A percentile compares a stretch with the other conserved stretches of the same genome.
Conservation (phyloP, 805 yeast genomes). For the Kodamaea leandrae region DNA sequence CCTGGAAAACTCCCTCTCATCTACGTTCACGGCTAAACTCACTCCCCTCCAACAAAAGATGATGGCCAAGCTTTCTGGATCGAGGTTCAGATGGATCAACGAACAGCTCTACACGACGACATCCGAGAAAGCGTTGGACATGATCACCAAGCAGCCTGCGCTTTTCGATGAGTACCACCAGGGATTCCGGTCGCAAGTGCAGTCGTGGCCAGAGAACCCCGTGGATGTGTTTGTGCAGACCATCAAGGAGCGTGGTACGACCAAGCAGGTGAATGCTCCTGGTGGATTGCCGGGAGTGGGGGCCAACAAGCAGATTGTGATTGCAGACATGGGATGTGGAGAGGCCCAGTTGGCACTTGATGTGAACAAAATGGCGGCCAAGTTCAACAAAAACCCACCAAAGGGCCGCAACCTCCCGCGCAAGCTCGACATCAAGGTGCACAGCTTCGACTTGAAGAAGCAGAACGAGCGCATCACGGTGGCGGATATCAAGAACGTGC, state of each 20-base stretch:
- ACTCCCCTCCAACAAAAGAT: constrained; percentile 92
- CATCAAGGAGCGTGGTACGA: constrained; percentile 52
- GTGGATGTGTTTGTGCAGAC: constrained; percentile 84
- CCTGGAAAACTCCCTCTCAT: constrained; percentile 4
- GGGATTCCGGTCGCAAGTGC: constrained; percentile 94
- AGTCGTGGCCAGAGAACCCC: constrained; percentile 98
- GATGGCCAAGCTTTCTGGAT: constrained; percentile 92
- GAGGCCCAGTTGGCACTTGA: constrained; percentile 86
- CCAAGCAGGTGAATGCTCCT: constrained; percentile 83
- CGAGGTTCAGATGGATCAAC: constrained; percentile 96
- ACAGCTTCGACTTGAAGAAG: constrained; percentile 87
- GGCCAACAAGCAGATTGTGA: constrained; percentile 53
- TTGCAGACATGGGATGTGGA: constrained; percentile 99
- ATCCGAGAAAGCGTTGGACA: constrained; percentile 70
- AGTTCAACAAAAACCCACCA: constrained; percentile 24
- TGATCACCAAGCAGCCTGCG: constrained; percentile 78
- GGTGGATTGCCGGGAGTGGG: constrained; percentile 85
- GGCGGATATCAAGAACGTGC: constrained; percentile 93
- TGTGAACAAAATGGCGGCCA: constrained; percentile 48
- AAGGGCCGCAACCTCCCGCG: constrained; percentile 21
- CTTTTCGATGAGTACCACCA: constrained; percentile 92
- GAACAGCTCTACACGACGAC: constrained; percentile 90
- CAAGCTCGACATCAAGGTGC: constrained; percentile 59
- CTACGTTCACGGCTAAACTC: constrained; percentile 42
- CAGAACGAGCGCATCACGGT: constrained; percentile 90